These are phyloP conservation scores for Populus hybrid DNA, from an alignment of 441 rosid genomes.

Conservation along the genomic window DNA sequence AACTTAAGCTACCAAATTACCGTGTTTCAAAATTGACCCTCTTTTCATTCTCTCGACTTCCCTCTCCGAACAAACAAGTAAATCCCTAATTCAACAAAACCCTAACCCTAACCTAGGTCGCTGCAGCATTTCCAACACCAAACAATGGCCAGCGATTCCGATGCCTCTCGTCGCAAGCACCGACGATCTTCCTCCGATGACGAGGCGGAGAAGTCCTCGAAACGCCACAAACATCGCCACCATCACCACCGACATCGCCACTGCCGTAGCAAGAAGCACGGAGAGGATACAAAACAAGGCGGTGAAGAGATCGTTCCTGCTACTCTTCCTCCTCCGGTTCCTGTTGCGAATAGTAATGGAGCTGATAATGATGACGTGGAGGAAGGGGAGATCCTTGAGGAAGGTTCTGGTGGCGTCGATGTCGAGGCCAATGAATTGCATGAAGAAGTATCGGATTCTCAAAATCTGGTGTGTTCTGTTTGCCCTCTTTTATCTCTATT, in stretches of 20 bases:
- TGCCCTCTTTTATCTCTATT: conserved; percentile 19
- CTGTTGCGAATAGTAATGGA: conserved; percentile 10
- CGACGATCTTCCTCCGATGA: conserved; percentile 50
- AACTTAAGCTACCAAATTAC: neutral
- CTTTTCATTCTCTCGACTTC: no score
- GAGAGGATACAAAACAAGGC: conserved; percentile 34
- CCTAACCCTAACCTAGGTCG: conserved; percentile 51
- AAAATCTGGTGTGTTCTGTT: conserved; percentile 71
- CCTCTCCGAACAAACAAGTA: neutral
- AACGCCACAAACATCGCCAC: conserved; percentile 83
- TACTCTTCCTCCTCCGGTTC: conserved; percentile 22
- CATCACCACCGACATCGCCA: conserved; percentile 60
- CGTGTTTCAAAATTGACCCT: neutral
- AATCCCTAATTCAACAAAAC: neutral
- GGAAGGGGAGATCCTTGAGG: conserved; percentile 98
- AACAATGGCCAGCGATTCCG: conserved; percentile 65
- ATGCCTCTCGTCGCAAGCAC: conserved; percentile 71
- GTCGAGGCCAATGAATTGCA: conserved; percentile 30
- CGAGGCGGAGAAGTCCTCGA: conserved; percentile 62
- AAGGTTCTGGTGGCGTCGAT: conserved; percentile 34
- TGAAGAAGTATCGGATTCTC: conserved; percentile 26
- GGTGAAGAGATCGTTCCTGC: conserved; percentile 25
- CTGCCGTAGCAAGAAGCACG: conserved; percentile 63
- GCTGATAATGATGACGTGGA: conserved; percentile 75
- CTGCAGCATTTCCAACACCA: conserved; percentile 10